Base-by-base conservation (phyloP, 2,329 filamentous ascomycete genomes). In the Aspergillus caelatus region DNA sequence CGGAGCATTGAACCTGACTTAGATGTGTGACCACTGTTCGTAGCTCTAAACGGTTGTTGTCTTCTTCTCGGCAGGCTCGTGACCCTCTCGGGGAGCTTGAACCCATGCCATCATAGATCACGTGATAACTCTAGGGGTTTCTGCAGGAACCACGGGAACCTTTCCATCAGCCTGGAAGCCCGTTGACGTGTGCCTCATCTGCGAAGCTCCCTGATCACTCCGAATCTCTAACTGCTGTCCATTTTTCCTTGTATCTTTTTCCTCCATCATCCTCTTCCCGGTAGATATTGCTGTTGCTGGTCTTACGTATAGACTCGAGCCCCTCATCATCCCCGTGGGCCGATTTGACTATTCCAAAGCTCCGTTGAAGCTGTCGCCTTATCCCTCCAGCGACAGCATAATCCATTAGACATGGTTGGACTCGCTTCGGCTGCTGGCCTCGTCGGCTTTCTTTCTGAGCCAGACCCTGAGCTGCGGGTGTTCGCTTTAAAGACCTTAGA, bases 401-500 rank as follows among this genome's bases (percentile, higher is more conserved):
- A 55, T 66, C 50, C 41, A 57, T 66, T 61, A 69, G 83, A 74
- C 65, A 99, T 98, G 95, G 92, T 95, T 78, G 93, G 92, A 78
- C 87, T 98, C 78, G 92, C 94, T 75, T 97, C 94, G 72, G 95
- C 95, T 70, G 94, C 92, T 70, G 95, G 95, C 79, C 89, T 99
- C 64, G 88, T 99, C 77, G 94, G 93, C 82, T 97, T 97, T 80
- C 88, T 99, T 67, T 91, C 93, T 70, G 95, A 99, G 78, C 93
- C 96, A 72, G 95, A 98, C 81, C 88, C 91, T 62, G 93, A 96
- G 80, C 89, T 99, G 80, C 94, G 93, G 85, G 89, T 94, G 72
- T 99, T 97, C 78, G 95, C 95, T 69, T 86, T 99, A 70, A 92
- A 97, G 82, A 94, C 92, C 70, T 88, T 99, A 75, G 97, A 99